A percentile compares a stretch with the other conserved stretches of the same genome.
These are phyloP conservation scores for Mallotus japonicus DNA, from an alignment of 441 rosid species.

Conservation along the genomic window DNA sequence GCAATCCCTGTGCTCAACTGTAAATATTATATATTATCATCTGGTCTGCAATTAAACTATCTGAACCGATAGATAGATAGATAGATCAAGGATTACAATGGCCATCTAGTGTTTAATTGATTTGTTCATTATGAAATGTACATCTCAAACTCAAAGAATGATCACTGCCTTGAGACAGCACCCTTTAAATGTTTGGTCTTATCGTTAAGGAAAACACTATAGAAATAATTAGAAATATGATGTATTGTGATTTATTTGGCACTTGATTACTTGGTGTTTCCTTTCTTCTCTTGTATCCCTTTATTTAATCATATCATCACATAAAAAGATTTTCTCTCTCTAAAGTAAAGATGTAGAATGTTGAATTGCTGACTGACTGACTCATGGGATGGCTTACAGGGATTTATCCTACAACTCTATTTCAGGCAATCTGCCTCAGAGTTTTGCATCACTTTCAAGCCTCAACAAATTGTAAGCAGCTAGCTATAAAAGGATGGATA, in stretches of 20 bases:
- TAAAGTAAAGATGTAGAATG: slow-evolving; percentile 2
- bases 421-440: slow-evolving; percentile 66
- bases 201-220: neutral
- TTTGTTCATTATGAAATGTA: too few species aligned
- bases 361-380: slow-evolving; percentile 22
- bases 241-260: neutral
- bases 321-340: neutral
- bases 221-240: neutral
- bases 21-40: too few species aligned
- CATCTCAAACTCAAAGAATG: too few species aligned
- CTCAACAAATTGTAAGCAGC: slow-evolving; percentile 60
- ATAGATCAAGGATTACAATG: too few species aligned
- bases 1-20: too few species aligned
- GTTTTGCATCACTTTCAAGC: slow-evolving; percentile 58
- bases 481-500: neutral
- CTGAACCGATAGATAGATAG: too few species aligned
- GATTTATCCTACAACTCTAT: slow-evolving; percentile 76
- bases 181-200: too few species aligned
- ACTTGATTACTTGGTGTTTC: neutral
- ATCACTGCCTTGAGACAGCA: too few species aligned
- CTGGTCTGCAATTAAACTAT: too few species aligned
- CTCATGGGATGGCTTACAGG: slow-evolving; percentile 42
- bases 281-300: neutral
- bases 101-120: too few species aligned
- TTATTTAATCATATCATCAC: neutral